These are phyloP conservation scores for Pouteria campechiana DNA, from an alignment of 179 eudicot species.

Conservation along the genomic window DNA sequence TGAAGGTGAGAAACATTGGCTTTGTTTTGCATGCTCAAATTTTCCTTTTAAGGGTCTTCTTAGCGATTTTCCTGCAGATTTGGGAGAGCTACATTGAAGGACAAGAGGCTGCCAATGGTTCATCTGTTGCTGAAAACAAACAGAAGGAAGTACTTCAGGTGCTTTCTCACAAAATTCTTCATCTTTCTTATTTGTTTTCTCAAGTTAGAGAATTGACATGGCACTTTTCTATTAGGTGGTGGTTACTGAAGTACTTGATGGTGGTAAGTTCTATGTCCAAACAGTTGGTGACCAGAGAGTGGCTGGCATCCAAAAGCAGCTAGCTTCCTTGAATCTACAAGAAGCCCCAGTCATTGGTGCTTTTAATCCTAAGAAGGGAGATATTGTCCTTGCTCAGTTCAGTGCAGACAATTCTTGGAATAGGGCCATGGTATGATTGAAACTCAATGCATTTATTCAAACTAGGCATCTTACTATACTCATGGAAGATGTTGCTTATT, in stretches of 20 bases:
- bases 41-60: background rate
- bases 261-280: constrained; percentile 89
- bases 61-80: constrained; percentile 36
- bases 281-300: constrained; percentile 58
- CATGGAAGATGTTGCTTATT: too few relatives aligned
- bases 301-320: constrained; percentile 72
- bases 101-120: constrained; percentile 62
- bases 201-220: too few relatives aligned
- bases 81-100: constrained; percentile 98
- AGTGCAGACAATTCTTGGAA: constrained; percentile 95
- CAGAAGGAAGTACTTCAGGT: constrained; percentile 89
- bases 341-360: constrained; percentile 73
- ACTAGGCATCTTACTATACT: too few relatives aligned
- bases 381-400: constrained; percentile 81
- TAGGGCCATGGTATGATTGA: constrained; percentile 72
- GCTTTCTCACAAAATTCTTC: background rate
- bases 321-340: constrained; percentile 57
- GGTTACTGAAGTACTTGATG: constrained; percentile 78
- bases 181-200: background rate
- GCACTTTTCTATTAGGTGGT: constrained; percentile 56
- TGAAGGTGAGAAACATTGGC: constrained; percentile 46
- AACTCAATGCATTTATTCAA: background rate
- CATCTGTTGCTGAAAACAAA: constrained; percentile 36
- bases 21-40: background rate
- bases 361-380: constrained; percentile 87